These are phyloP conservation scores for Ambrosia hybrid DNA, from an alignment of 140 eudicot genomes.

Conservation along the genomic window DNA sequence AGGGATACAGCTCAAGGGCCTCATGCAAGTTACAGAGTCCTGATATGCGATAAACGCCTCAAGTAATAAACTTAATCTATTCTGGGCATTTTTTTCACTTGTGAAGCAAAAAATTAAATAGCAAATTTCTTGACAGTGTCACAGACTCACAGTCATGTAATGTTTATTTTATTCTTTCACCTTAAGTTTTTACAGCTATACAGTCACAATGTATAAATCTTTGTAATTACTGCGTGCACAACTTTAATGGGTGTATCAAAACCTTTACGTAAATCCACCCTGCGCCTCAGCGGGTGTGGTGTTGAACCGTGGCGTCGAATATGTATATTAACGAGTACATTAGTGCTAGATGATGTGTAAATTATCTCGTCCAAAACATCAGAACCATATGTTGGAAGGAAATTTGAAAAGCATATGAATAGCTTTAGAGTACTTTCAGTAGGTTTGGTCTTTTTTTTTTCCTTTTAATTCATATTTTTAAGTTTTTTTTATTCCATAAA, in stretches of 20 bases:
- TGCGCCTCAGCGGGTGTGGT: too few species aligned
- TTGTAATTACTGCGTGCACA: neutral
- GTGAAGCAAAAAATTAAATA: constrained; percentile 10
- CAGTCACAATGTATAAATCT: constrained; percentile 18
- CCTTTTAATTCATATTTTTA: too few species aligned
- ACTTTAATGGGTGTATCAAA: neutral
- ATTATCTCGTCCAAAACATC: too few species aligned
- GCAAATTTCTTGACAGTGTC: neutral
- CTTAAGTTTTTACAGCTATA: constrained; percentile 11
- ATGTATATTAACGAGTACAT: too few species aligned
- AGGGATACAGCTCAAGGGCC: constrained; percentile 82
- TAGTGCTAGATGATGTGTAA: too few species aligned
- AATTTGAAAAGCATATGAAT: too few species aligned
- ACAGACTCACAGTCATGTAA: neutral
- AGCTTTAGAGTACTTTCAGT: too few species aligned
- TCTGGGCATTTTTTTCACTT: neutral
- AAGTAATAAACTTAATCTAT: constrained; percentile 8
- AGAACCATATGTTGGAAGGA: too few species aligned
- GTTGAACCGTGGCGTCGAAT: too few species aligned
- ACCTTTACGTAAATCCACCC: too few species aligned
- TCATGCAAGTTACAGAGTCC: constrained; percentile 66
- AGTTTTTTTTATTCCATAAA: too few species aligned
- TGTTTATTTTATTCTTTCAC: constrained; percentile 13
- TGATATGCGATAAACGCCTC: constrained; percentile 55
- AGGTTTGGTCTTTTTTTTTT: too few species aligned